Conservation (phyloP, 176 grass and related monocot species). For the Zea luxurians region DNA sequence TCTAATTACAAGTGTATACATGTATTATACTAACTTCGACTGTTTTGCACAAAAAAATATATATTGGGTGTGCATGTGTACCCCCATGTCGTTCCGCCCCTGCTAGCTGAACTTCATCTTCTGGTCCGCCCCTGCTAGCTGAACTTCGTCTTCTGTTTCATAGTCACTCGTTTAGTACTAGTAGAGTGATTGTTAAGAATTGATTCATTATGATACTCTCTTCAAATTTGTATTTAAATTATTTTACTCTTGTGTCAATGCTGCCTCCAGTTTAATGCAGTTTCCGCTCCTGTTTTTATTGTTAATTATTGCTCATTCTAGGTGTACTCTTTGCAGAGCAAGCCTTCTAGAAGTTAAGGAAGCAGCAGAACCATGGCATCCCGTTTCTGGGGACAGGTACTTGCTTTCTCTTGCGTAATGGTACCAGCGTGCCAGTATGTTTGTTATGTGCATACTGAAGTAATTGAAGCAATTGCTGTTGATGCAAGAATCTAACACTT, state of each 20-base stretch:
- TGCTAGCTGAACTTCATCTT: not conserved
- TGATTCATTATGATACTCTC: not conserved
- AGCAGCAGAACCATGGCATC: constrained; percentile 58
- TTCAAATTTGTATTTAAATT: not conserved
- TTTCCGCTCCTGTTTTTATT: not conserved
- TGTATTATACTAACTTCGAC: not conserved
- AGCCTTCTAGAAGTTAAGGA: constrained; percentile 1
- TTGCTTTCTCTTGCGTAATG: not conserved
- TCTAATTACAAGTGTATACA: not conserved
- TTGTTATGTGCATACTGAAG: not conserved
- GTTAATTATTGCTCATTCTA: not conserved
- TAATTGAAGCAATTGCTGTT: not conserved
- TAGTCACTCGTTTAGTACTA: too few relatives aligned
- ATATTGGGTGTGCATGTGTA: not conserved
- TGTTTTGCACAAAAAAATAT: not conserved
- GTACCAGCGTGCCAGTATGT: not conserved
- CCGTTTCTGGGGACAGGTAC: constrained; percentile 79
- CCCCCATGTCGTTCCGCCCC: not conserved
- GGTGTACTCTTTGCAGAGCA: constrained; percentile 22
- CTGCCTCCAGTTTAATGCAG: not conserved
- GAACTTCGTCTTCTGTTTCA: not conserved
- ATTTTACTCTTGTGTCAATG: not conserved
- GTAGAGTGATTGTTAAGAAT: too few relatives aligned
- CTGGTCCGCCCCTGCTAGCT: not conserved
- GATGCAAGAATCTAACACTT: constrained; percentile 4